Conservation (phyloP, 495 filamentous ascomycete species). For the Penicillium simplicissimum region DNA sequence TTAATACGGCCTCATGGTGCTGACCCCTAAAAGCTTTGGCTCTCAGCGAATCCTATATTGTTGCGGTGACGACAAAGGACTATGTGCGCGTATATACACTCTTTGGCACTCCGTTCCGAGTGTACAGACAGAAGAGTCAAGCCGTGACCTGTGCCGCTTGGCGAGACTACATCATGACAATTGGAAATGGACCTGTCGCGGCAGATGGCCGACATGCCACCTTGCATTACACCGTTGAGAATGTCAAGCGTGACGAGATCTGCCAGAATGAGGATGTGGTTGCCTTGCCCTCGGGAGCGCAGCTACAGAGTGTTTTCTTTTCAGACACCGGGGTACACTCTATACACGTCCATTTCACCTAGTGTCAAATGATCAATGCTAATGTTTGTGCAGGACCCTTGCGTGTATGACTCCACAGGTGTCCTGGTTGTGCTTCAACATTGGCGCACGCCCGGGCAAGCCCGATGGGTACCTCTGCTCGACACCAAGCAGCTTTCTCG, state of each 20-base stretch:
- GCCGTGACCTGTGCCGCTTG: slow-evolving; percentile 90
- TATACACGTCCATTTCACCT: not conserved
- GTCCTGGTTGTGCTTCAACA: slow-evolving; percentile 84
- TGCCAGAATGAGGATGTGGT: slow-evolving; percentile 91
- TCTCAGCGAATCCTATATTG: slow-evolving; percentile 87
- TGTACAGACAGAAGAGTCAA: slow-evolving; percentile 90
- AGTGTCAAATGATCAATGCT: not conserved
- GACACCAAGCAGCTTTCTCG: slow-evolving; percentile 84
- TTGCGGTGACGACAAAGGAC: slow-evolving; percentile 77
- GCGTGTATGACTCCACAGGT: slow-evolving; percentile 89
- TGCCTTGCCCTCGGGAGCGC: slow-evolving; percentile 70
- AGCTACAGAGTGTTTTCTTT: slow-evolving; percentile 83
- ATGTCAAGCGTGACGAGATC: slow-evolving; percentile 89
- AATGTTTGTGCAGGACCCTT: slow-evolving; percentile 66
- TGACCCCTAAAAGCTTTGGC: slow-evolving; percentile 65
- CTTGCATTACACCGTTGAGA: slow-evolving; percentile 85
- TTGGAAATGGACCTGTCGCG: slow-evolving; percentile 86
- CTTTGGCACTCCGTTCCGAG: slow-evolving; percentile 82
- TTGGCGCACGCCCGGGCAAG: slow-evolving; percentile 83
- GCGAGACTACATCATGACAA: slow-evolving; percentile 89
- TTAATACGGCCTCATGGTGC: not conserved
- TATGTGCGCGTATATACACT: slow-evolving; percentile 93
- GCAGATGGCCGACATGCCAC: slow-evolving; percentile 68
- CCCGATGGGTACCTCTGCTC: slow-evolving; percentile 86
- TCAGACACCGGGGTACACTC: slow-evolving; percentile 74